Conservation (phyloP, 2,329 filamentous ascomycete genomes). For the Colletotrichum trifolii region DNA sequence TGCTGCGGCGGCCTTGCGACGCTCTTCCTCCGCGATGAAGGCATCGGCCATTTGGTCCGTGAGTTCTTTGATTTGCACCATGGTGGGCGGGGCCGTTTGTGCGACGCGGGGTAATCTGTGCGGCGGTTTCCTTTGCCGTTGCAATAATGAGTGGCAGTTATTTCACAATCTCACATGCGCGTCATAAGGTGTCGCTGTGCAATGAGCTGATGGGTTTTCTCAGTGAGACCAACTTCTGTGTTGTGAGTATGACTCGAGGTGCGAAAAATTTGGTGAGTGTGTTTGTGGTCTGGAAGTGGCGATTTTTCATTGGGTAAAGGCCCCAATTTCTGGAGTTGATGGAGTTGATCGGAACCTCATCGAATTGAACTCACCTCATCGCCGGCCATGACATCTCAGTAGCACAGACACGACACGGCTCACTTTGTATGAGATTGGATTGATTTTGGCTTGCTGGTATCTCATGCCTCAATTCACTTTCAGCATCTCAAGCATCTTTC, state of each 20-base stretch:
- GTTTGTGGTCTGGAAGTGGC: constrained; percentile 25
- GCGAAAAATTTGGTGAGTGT: constrained; percentile 27
- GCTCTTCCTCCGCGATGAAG: constrained; percentile 38
- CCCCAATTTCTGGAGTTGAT: constrained; percentile 33
- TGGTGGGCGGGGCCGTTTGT: not conserved
- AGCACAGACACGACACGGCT: not conserved
- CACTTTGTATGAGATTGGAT: not conserved
- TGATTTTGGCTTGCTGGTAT: not conserved
- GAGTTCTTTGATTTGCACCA: constrained; percentile 53
- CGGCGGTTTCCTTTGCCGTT: too few species aligned
- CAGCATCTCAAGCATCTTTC: not conserved
- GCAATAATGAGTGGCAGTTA: too few species aligned
- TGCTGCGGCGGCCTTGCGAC: constrained; percentile 10
- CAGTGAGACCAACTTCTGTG: constrained; percentile 8
- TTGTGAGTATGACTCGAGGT: constrained; percentile 6
- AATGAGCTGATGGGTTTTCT: not conserved
- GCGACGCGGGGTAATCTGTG: not conserved
- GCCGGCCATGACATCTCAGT: not conserved
- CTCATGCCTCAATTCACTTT: not conserved
- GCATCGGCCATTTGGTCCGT: constrained; percentile 53
- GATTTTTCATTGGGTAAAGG: constrained; percentile 30
- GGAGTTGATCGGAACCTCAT: constrained; percentile 30
- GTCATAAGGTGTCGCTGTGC: not conserved
- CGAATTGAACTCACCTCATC: constrained; percentile 8
- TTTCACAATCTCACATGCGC: too few species aligned